Percentiles rank a stretch among this genome's conserved stretches.
phyloP scores from a whole-genome alignment of 2,329 filamentous ascomycete species.

The Cercospora sesami region DNA sequence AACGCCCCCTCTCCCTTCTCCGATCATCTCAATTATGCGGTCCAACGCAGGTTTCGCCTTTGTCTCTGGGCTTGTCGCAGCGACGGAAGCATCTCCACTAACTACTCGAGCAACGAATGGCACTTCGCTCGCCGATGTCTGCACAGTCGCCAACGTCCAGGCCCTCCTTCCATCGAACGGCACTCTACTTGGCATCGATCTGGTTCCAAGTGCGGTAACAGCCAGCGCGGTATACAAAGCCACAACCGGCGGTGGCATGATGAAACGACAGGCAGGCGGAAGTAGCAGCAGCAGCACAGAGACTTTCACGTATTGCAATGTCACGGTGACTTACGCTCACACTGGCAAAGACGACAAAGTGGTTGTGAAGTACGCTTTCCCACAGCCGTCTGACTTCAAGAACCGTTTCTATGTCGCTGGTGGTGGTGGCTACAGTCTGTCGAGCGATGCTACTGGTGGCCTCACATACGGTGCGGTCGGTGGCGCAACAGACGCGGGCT shows the following conservation, averaged over 20 bases:
- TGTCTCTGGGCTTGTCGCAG: not conserved
- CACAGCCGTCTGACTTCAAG: slow-evolving; percentile 47
- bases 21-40: not conserved
- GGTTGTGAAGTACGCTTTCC: slow-evolving; percentile 34
- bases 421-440: slow-evolving; percentile 46
- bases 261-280: slow-evolving; percentile 36
- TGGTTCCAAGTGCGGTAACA: slow-evolving; percentile 44
- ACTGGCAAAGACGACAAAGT: slow-evolving; percentile 35
- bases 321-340: slow-evolving; percentile 23
- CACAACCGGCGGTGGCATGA: slow-evolving; percentile 34
- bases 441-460: slow-evolving; percentile 41
- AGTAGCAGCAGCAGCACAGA: slow-evolving; percentile 47
- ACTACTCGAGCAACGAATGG: slow-evolving; percentile 3
- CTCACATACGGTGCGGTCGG: slow-evolving; percentile 50
- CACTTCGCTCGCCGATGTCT: slow-evolving; percentile 25
- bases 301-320: slow-evolving; percentile 25
- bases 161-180: slow-evolving; percentile 23
- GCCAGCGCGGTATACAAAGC: slow-evolving; percentile 41
- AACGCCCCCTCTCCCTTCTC: not conserved
- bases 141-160: slow-evolving; percentile 24
- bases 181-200: slow-evolving; percentile 38
- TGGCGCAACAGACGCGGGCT: slow-evolving; percentile 53
- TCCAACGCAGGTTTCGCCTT: not conserved
- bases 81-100: not conserved
- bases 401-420: slow-evolving; percentile 51